These are phyloP conservation scores for Excoecaria cochinchinensis DNA, from an alignment of 345 rosid genomes.

Conservation along the genomic window DNA sequence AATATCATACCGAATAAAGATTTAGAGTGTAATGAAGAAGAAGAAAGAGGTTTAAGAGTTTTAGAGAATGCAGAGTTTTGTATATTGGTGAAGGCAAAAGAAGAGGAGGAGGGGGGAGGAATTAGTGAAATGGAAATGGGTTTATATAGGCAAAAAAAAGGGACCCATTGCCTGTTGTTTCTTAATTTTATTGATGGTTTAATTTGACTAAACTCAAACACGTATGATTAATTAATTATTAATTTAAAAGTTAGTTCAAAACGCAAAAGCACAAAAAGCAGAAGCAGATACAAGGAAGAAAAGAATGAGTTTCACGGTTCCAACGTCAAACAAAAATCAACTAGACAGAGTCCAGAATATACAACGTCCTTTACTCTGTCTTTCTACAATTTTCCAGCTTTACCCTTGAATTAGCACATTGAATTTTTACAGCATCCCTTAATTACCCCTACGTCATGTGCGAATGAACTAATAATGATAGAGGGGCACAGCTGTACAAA, in stretches of 20 bases:
- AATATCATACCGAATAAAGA: constrained; percentile 26
- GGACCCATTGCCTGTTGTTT: neutral
- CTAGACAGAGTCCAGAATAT: no score
- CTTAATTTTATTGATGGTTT: neutral
- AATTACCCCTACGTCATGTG: constrained; percentile 8
- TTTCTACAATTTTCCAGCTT: neutral
- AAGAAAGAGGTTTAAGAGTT: constrained; percentile 1
- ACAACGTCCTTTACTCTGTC: neutral
- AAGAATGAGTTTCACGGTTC: neutral
- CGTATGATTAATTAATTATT: constrained; percentile 10
- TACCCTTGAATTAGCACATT: constrained; percentile 3
- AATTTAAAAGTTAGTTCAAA: constrained; percentile 13
- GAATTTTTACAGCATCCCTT: neutral
- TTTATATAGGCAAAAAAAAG: constrained; percentile 36
- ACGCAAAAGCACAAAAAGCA: neutral
- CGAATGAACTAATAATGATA: neutral
- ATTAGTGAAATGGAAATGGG: constrained; percentile 16
- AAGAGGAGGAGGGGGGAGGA: constrained; percentile 33
- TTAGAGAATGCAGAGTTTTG: neutral
- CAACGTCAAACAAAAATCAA: neutral
- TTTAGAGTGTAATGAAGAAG: constrained; percentile 3
- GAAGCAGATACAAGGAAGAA: constrained; percentile 20
- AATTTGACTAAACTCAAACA: constrained; percentile 1
- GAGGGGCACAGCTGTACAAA: constrained; percentile 12
- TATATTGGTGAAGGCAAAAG: neutral